Conservation (phyloP, 225 moss, liverwort and hornwort genomes). For the Sphagnum contortum region DNA sequence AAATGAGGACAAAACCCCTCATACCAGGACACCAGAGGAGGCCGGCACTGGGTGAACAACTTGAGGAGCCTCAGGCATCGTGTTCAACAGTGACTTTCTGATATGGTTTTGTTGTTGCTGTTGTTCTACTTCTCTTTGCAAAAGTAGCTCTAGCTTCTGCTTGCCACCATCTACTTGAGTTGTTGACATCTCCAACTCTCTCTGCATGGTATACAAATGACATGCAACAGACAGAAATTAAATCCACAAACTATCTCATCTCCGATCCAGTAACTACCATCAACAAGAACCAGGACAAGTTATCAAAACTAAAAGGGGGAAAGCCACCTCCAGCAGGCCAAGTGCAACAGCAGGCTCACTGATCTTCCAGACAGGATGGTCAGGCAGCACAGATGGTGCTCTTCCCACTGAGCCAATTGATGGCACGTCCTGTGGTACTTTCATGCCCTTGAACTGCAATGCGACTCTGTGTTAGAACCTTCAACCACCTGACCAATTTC, state of each 20-base stretch:
- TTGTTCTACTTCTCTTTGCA: slow-evolving; percentile 50
- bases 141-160: slow-evolving; percentile 35
- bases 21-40: slow-evolving; percentile 18
- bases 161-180: slow-evolving; percentile 38
- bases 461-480: background rate
- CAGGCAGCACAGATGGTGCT: slow-evolving; percentile 47
- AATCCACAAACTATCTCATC: too few species aligned
- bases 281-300: background rate
- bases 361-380: slow-evolving; percentile 68
- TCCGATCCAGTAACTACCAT: too few species aligned
- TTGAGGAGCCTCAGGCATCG: too few species aligned
- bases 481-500: too few species aligned
- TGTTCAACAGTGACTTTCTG: slow-evolving; percentile 15
- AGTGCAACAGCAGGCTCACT: slow-evolving; percentile 77
- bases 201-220: slow-evolving; percentile 9
- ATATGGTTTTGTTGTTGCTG: slow-evolving; percentile 29
- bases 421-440: slow-evolving; percentile 32
- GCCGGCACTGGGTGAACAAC: slow-evolving; percentile 5
- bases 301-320: background rate
- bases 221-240: too few species aligned
- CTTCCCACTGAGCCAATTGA: slow-evolving; percentile 35
- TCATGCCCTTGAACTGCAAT: slow-evolving; percentile 60
- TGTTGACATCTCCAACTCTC: slow-evolving; percentile 39
- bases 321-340: slow-evolving; percentile 75
- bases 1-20: too few species aligned